These are phyloP conservation scores for Herpetomonas tarakana DNA, from an alignment of 208 protist species.

Conservation along the genomic window DNA sequence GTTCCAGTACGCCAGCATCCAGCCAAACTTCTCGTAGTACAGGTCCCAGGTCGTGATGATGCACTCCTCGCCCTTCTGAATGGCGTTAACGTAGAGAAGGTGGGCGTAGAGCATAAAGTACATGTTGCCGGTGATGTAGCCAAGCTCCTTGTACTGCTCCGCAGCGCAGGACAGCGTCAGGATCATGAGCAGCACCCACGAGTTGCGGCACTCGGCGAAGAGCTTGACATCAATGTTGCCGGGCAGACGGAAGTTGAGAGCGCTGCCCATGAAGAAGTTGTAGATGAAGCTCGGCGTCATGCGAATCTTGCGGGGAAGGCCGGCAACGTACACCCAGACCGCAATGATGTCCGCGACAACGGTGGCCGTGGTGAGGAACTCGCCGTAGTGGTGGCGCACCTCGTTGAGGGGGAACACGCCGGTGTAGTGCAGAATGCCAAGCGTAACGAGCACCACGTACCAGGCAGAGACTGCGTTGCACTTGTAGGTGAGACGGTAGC, in stretches of 20 bases:
- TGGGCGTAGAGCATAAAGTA: constrained; percentile 93
- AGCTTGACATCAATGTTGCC: constrained; percentile 94
- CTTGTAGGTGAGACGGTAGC: constrained; percentile 78
- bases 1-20: constrained; percentile 96
- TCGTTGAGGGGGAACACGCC: constrained; percentile 60
- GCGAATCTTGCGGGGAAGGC: constrained; percentile 55
- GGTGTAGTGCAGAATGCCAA: constrained; percentile 57
- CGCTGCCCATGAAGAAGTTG: constrained; percentile 96
- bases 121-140: constrained; percentile 85
- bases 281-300: constrained; percentile 92
- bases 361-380: constrained; percentile 71
- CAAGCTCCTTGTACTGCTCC: constrained; percentile 84
- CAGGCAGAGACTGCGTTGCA: constrained; percentile 87
- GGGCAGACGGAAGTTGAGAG: constrained; percentile 85
- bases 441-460: constrained; percentile 79
- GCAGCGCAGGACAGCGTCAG: constrained; percentile 84
- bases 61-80: constrained; percentile 94
- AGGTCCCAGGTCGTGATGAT: constrained; percentile 95
- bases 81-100: constrained; percentile 92
- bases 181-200: constrained; percentile 94
- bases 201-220: constrained; percentile 91
- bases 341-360: constrained; percentile 80
- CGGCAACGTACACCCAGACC: constrained; percentile 65
- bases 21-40: constrained; percentile 95
- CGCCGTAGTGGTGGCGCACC: constrained; percentile 71